A percentile compares a stretch with the other conserved stretches of the same genome.
Evolutionary conservation across 1,139 yeast genomes (phyloP).

Genomic region (Pichia terricola): DNA sequence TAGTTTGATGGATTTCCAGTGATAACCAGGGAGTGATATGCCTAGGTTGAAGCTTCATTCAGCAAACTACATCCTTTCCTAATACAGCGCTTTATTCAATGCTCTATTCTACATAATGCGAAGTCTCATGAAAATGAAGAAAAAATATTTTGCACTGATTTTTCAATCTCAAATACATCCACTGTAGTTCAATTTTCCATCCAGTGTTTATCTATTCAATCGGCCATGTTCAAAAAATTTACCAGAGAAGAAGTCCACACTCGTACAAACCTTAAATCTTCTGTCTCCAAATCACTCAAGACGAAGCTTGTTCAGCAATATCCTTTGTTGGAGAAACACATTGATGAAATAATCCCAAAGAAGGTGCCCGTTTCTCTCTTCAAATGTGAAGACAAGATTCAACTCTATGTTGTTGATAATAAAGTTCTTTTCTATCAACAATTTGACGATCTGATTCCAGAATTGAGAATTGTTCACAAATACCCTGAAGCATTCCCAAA

Average conservation of each 20-base stretch:
- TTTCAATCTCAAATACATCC: no score
- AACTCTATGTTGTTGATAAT: constrained; percentile 63
- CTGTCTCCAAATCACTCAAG: constrained; percentile 80
- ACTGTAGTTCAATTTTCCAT: not conserved
- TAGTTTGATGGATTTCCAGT: no score
- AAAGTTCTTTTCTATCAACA: constrained; percentile 76
- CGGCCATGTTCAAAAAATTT: constrained; percentile 54
- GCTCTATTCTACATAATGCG: no score
- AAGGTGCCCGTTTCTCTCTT: constrained; percentile 75
- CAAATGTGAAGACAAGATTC: constrained; percentile 86
- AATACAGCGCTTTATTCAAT: no score
- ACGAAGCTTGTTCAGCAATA: constrained; percentile 63
- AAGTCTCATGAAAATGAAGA: no score
- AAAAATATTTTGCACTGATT: no score
- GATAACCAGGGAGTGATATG: no score
- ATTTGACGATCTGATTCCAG: constrained; percentile 76
- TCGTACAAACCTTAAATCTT: constrained; percentile 84
- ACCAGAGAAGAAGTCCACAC: constrained; percentile 83
- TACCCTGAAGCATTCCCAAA: constrained; percentile 75
- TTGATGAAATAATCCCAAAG: constrained; percentile 82
- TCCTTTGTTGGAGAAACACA: constrained; percentile 60
- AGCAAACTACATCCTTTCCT: no score
- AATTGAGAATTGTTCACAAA: constrained; percentile 69
- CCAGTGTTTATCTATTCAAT: not conserved
- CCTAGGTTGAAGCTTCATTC: no score